These are phyloP conservation scores for Lepidium campestre DNA, from an alignment of 441 rosid genomes.

Conservation along the genomic window DNA sequence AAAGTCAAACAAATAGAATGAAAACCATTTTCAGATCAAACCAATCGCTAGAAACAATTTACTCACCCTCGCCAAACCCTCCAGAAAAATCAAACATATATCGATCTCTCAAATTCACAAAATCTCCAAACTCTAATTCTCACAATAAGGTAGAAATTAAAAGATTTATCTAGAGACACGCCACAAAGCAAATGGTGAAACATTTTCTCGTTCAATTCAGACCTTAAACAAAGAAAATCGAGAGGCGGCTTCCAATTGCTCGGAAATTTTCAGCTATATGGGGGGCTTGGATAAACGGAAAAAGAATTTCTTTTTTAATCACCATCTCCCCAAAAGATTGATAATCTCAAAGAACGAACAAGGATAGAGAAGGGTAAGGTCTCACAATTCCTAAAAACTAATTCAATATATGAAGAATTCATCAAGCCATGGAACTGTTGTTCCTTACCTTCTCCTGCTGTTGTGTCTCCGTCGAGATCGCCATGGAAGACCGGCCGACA, in stretches of 20 bases:
- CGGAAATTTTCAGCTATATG: no score
- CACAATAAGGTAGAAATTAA: neutral
- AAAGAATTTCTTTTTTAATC: neutral
- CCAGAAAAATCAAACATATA: neutral
- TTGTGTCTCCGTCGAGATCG: slow-evolving; percentile 26
- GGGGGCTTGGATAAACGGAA: neutral
- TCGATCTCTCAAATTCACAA: neutral
- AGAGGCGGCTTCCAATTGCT: no score
- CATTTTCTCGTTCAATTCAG: neutral
- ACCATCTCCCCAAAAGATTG: neutral
- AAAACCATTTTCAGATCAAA: neutral
- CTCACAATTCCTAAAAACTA: neutral
- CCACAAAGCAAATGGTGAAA: neutral
- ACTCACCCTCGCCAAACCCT: neutral
- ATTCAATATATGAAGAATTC: neutral
- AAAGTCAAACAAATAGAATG: slow-evolving; percentile 3
- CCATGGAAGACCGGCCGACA: slow-evolving; percentile 10
- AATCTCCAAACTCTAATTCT: neutral
- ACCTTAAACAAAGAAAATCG: neutral
- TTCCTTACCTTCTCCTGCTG: slow-evolving; percentile 24
- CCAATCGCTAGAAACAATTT: neutral
- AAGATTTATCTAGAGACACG: neutral
- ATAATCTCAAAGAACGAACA: neutral
- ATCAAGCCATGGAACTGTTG: neutral
- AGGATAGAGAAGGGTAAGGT: neutral